Evolutionary conservation across 108 stramenopile species (phyloP).

Genomic region (Cyclotella kingstonii): DNA sequence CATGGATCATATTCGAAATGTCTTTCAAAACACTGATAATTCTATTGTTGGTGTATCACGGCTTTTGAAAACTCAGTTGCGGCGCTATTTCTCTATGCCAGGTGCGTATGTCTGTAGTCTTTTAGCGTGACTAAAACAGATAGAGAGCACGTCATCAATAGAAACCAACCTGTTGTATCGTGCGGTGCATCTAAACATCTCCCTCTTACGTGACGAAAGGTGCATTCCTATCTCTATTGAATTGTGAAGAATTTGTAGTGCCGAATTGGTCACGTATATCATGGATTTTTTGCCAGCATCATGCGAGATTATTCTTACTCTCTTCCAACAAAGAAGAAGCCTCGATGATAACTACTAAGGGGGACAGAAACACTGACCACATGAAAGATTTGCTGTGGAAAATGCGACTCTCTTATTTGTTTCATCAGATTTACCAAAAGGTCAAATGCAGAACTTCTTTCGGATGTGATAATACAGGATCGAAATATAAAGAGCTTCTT

Average conservation of each 20-base stretch:
- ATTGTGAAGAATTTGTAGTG: conserved; percentile 22
- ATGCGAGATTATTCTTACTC: conserved; percentile 5
- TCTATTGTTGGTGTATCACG: conserved; percentile 32
- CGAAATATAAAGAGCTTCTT: no score
- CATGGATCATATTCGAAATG: conserved; percentile 16
- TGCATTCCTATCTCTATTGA: conserved; percentile 31
- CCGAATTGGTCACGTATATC: conserved; percentile 34
- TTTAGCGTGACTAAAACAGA: no score
- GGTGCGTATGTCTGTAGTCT: conserved; percentile 8
- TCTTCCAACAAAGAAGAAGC: not conserved
- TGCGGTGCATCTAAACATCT: not conserved
- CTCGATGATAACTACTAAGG: not conserved
- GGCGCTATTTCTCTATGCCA: conserved; percentile 29
- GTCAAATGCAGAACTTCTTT: conserved; percentile 6
- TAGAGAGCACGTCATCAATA: no score
- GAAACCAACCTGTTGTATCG: not conserved
- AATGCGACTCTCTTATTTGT: conserved; percentile 21
- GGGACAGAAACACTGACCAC: conserved; percentile 3
- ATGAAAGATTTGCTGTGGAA: conserved; percentile 19
- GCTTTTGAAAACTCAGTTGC: conserved; percentile 22
- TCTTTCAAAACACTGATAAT: conserved; percentile 36
- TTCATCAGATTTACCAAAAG: conserved; percentile 22
- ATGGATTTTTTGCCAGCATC: conserved; percentile 26
- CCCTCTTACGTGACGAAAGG: not conserved
- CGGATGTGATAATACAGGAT: not conserved